Evolutionary conservation across 1,284 basidiomycete species (phyloP), one percentile per base, ranked within the genome.

Genomic region (Microbotryum saponariae): DNA sequence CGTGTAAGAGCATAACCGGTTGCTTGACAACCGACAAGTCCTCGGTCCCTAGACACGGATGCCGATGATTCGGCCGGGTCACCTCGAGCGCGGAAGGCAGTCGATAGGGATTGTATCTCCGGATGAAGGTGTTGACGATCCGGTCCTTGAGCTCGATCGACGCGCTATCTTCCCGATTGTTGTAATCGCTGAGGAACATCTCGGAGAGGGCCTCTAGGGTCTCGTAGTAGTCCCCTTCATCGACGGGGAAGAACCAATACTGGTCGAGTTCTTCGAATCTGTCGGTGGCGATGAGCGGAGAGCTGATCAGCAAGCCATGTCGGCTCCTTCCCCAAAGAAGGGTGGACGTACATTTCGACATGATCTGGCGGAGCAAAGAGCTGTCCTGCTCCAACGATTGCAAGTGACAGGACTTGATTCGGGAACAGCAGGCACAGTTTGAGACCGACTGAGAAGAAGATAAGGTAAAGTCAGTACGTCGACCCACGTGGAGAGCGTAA

Each of bases 381-480:
- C 14, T 51, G 56, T n/a, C 54, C 20, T 5, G 56, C 58, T 16
- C 65, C 65, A 50, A 56, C 60, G 31, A 67, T 52, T 18, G 56
- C 51, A 21, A 67, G 56, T 2, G 62, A 62, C n/a, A 59, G 53
- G 16, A 60, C 65, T n/a, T 57, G 65, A 9, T 23, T 7, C 8
- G 65, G 62, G 58, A 64, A 64, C 8, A 67, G 45, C 44, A 67
- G 47, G 29, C 51, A 21, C 46, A 64, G 46, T 23, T 67, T 62
- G 48, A 67, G 33, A 0, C 58, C 62, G 29, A 60, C 59, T 62
- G 55, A 8, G 9, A 6, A 25, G 1, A n/a, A 7, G 3, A 8
- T 0, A 31, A 31, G 29, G 5, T 31, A 1, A 31, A 31, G 29
- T 14, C 12, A 23, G 27, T 21, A 9, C 33, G 6, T 52, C 42